Base-by-base conservation (phyloP, 441 rosid species). In the Erodium moschatum region DNA sequence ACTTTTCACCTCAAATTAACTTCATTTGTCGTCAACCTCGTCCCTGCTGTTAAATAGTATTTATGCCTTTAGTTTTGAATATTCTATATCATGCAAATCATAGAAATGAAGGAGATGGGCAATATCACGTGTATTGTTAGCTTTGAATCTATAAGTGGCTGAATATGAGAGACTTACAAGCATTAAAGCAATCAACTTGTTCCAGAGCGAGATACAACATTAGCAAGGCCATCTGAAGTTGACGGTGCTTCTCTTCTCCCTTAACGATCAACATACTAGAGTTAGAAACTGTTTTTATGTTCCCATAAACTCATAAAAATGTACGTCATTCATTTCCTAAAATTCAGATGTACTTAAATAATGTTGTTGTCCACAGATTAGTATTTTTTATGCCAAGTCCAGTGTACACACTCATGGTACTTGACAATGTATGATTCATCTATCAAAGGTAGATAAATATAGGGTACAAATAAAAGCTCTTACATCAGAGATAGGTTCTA, bases 161-260 rank as follows among this genome's bases (percentile, higher is more conserved):
- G 44, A 0, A 40, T 40, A 8, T 40, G 44, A 7, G 44, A 40
- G 44, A 40, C 44, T 40, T 54, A 61, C 65, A 61, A 61, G 15
- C 35, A 9, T 20, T 31, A 0, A 2, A 8, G 16, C n/a, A 4
- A 61, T 61, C 65, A 21, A 4, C 20, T 61, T 61, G 65, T 2
- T 61, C 33, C 33, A 1, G 65, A 20, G 65, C 2, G 31, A 60
- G 27, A 8, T 15, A 60, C 31, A 60, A 10, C 29, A 6, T 60
- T 19, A 8, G 64, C 31, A 60, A 60, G 27, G 31, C 64, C 64
- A 61, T 27, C 33, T 10, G 65, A 61, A 61, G 65, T 61, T 61
- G 65, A 61, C 9, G 65, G 21, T 13, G 15, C 35, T 61, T 61
- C 20, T 13, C 31, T 58, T 64, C 21, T 16, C 61, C 61, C 61